These are phyloP conservation scores for Lactarius pseudohatsudake DNA, from an alignment of 768 basidiomycete species.

Conservation along the genomic window DNA sequence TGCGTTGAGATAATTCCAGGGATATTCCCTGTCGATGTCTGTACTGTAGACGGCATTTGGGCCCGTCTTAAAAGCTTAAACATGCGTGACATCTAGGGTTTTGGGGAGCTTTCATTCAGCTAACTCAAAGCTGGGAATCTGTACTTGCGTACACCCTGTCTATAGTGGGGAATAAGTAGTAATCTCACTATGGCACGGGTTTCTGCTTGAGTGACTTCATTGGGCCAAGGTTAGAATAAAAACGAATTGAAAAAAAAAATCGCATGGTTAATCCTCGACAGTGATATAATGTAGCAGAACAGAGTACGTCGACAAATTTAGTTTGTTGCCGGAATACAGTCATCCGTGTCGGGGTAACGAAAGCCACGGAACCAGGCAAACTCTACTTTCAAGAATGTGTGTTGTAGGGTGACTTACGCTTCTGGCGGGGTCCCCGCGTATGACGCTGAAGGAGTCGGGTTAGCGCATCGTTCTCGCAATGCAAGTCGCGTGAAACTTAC, in stretches of 20 bases:
- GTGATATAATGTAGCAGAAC: background rate
- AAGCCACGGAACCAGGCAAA: background rate
- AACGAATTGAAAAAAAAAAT: background rate
- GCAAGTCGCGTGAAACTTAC: constrained; percentile 45
- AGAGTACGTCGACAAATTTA: background rate
- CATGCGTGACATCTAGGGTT: background rate
- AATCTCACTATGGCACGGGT: too few relatives aligned
- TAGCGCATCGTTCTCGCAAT: background rate
- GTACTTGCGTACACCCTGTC: too few relatives aligned
- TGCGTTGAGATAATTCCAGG: too few relatives aligned
- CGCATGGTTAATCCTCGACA: background rate
- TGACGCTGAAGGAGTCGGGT: constrained; percentile 19
- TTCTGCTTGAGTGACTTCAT: too few relatives aligned
- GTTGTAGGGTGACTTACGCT: constrained; percentile 1
- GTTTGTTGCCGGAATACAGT: background rate
- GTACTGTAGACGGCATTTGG: background rate
- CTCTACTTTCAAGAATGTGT: background rate
- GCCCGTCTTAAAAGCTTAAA: background rate
- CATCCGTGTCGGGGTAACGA: background rate
- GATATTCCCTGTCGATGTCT: background rate
- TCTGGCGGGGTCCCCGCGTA: constrained; percentile 14
- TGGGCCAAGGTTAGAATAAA: background rate
- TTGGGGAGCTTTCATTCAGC: background rate
- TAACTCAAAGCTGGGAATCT: background rate
- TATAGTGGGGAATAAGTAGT: too few relatives aligned